A percentile compares a stretch with the other conserved stretches of the same genome.
These are phyloP conservation scores for Globisporangium middletonii DNA, from an alignment of 352 stramenopile genomes.

Conservation along the genomic window DNA sequence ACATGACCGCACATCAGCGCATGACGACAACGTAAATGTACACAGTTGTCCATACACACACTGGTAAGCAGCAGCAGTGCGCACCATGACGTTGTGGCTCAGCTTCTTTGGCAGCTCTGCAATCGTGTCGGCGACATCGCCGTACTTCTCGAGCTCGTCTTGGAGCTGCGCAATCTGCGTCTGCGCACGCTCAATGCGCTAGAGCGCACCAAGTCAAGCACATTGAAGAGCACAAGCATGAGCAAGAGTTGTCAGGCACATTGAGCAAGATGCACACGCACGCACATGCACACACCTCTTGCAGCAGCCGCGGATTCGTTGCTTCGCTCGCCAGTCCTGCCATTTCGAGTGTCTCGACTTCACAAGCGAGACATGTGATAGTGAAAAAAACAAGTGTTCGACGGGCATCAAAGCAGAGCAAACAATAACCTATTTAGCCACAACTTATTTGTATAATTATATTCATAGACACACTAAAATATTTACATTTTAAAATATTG, in stretches of 20 bases:
- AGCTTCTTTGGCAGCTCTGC: slow-evolving; percentile 73
- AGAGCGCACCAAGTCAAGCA: not conserved
- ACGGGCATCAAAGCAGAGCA: not conserved
- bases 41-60: not conserved
- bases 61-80: not conserved
- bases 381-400: not conserved
- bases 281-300: slow-evolving; percentile 33
- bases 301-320: slow-evolving; percentile 48
- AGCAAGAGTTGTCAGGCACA: not conserved
- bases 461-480: too few species aligned
- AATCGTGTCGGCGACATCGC: slow-evolving; percentile 45
- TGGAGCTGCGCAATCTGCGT: slow-evolving; percentile 49
- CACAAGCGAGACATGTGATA: not conserved
- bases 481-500: too few species aligned
- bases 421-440: not conserved
- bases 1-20: too few species aligned
- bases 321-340: slow-evolving; percentile 26
- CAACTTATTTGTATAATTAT: too few species aligned
- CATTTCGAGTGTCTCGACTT: slow-evolving; percentile 1
- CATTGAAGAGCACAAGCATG: not conserved
- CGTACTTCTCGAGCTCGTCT: slow-evolving; percentile 46
- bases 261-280: not conserved
- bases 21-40: not conserved
- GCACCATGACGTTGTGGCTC: slow-evolving; percentile 73
- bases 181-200: slow-evolving; percentile 54